Evolutionary conservation across 345 rosid species (phyloP).

Genomic region (Eucalyptus regnans): DNA sequence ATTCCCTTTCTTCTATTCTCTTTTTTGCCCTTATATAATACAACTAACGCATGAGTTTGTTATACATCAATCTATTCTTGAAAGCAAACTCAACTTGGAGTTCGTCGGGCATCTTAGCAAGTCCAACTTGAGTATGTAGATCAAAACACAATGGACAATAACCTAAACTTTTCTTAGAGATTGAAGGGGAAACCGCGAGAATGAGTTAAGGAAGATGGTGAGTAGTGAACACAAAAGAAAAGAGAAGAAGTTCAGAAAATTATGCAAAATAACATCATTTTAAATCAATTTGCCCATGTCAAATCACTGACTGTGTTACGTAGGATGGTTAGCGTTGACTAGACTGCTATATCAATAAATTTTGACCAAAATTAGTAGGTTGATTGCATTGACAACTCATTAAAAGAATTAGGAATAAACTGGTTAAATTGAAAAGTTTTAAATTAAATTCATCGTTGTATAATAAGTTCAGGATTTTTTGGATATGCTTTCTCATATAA

Average conservation of each 20-base stretch:
- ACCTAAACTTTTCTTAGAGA: too few relatives aligned
- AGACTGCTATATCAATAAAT: accelerated
- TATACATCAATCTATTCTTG: neutral
- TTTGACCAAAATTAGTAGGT: accelerated
- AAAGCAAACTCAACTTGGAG: neutral
- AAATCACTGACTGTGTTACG: accelerated
- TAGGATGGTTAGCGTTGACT: accelerated
- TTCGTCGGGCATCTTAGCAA: neutral
- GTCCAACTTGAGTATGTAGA: too few relatives aligned
- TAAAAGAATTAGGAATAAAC: neutral
- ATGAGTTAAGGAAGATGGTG: neutral
- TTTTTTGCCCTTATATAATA: neutral
- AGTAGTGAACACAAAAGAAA: neutral
- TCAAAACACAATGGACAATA: too few relatives aligned
- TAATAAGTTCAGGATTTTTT: neutral
- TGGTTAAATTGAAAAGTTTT: neutral
- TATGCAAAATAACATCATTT: neutral
- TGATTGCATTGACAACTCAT: neutral
- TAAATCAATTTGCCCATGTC: neutral
- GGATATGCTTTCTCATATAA: neutral
- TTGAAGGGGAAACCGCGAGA: neutral
- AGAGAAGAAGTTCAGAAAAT: neutral
- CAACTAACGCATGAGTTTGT: neutral
- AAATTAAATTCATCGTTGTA: neutral
- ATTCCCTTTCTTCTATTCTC: neutral